Conservation (phyloP, 2,329 filamentous ascomycete species). For the Monosporascus sp. region DNA sequence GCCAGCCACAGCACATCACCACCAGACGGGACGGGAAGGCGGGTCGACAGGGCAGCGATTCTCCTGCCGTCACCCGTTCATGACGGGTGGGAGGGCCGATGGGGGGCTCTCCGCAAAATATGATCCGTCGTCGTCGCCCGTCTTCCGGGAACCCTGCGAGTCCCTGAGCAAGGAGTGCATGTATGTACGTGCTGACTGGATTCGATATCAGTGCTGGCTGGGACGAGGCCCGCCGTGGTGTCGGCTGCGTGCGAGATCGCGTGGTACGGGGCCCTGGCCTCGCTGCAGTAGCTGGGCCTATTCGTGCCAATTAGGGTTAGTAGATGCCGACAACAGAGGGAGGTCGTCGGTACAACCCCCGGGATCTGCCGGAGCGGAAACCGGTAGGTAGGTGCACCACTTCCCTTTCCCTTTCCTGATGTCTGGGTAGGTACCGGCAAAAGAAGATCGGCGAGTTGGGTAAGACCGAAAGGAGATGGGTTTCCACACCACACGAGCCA, state of each 20-base stretch:
- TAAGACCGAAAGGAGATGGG: background rate
- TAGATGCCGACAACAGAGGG: background rate
- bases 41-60: background rate
- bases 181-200: background rate
- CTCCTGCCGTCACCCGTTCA: background rate
- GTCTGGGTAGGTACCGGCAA: no score
- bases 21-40: no score
- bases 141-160: background rate
- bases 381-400: no score
- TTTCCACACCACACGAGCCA: background rate
- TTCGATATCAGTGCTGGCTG: background rate
- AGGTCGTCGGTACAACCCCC: background rate
- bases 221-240: background rate
- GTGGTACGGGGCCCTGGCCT: background rate
- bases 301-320: background rate
- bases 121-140: background rate
- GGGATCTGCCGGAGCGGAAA: no score
- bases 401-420: no score
- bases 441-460: no score
- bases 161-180: background rate
- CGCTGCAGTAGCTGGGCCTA: background rate
- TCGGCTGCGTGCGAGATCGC: background rate
- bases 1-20: no score
- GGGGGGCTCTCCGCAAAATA: background rate
- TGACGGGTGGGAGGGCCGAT: background rate